Conservation (phyloP, 305 asterid species). For the Ajuga reptans region DNA sequence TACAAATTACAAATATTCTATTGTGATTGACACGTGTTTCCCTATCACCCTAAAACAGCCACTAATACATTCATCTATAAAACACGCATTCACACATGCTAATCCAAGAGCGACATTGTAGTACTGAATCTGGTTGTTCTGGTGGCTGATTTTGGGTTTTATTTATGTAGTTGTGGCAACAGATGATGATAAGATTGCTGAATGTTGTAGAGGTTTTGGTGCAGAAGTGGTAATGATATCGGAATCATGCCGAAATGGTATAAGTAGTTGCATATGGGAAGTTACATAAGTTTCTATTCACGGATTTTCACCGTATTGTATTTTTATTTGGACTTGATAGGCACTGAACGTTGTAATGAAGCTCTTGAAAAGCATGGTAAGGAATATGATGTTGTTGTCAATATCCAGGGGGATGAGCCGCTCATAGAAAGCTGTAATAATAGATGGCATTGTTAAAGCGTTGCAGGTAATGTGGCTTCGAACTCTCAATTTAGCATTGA, state of each 20-base stretch:
- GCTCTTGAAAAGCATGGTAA: constrained; percentile 67
- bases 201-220: constrained; percentile 83
- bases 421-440: constrained; percentile 90
- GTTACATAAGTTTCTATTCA: neutral
- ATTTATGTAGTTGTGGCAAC: constrained; percentile 74
- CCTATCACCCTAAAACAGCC: too few relatives aligned
- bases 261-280: neutral
- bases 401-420: constrained; percentile 97
- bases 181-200: constrained; percentile 82
- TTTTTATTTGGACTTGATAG: constrained; percentile 24
- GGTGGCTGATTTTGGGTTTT: constrained; percentile 22
- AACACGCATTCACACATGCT: too few relatives aligned
- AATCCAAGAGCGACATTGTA: neutral
- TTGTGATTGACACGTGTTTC: too few relatives aligned
- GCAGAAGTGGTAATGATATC: constrained; percentile 93
- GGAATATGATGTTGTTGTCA: constrained; percentile 77
- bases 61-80: too few relatives aligned
- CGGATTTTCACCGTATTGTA: neutral
- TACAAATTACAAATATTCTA: too few relatives aligned
- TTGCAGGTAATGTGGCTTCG: constrained; percentile 45
- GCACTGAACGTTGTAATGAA: constrained; percentile 91
- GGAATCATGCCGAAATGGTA: constrained; percentile 82
- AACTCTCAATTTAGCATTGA: neutral
- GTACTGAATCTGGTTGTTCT: neutral
- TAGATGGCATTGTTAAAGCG: constrained; percentile 82